These are phyloP conservation scores for Hymenoscyphus albidus DNA, from an alignment of 2,329 filamentous ascomycete species.

Conservation along the genomic window DNA sequence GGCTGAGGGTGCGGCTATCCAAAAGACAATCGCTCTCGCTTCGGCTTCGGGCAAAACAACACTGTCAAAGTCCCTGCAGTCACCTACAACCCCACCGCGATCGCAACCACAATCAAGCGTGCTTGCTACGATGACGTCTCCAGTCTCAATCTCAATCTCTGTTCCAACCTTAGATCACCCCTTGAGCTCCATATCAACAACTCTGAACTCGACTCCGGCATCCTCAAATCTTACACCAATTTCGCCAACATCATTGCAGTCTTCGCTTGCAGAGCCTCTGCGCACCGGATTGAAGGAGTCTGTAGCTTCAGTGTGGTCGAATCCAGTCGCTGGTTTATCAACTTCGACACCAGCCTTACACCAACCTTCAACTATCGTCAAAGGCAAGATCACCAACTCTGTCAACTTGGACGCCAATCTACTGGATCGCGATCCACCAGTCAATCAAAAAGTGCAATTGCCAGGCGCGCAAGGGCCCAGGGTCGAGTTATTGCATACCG, in stretches of 20 bases:
- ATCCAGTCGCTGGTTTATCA: neutral
- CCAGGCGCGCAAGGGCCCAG: conserved; percentile 5
- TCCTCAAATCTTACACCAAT: neutral
- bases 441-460: conserved; percentile 17
- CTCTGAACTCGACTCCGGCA: neutral
- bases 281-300: neutral
- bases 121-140: neutral
- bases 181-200: neutral
- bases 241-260: neutral
- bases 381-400: neutral
- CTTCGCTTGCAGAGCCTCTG: neutral
- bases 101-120: neutral
- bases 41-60: neutral
- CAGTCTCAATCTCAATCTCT: neutral
- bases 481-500: conserved; percentile 56
- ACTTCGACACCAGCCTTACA: neutral
- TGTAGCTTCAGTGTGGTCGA: neutral
- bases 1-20: neutral
- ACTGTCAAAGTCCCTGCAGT: neutral
- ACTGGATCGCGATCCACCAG: conserved; percentile 8
- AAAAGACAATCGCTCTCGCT: no score
- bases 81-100: neutral
- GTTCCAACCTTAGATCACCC: no score
- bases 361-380: neutral
- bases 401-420: neutral